Conservation (phyloP, 257 asterid species). For the Pogostemon cablin region DNA sequence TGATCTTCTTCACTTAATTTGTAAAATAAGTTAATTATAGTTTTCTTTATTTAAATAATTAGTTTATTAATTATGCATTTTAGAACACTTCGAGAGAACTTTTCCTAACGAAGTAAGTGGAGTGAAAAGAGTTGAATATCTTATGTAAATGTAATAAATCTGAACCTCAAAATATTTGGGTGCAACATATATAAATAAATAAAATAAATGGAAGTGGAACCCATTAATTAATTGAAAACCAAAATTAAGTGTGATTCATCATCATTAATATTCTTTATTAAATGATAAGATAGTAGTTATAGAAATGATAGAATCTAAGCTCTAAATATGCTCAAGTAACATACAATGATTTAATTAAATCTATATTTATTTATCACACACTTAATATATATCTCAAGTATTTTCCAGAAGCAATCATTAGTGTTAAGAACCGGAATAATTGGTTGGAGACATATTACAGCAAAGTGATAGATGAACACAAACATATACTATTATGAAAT, state of each 20-base stretch:
- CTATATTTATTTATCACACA: no score
- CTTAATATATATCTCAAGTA: not conserved
- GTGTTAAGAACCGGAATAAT: conserved; percentile 40
- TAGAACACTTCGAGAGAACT: conserved; percentile 14
- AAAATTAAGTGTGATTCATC: not conserved
- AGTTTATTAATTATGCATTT: no score
- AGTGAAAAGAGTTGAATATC: not conserved
- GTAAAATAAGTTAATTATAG: no score
- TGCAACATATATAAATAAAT: no score
- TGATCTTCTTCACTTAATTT: not conserved
- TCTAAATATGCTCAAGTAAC: not conserved
- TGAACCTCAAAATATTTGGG: not conserved
- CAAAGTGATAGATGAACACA: conserved; percentile 34
- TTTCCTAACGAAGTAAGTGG: not conserved
- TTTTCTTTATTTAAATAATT: no score
- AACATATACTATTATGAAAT: conserved; percentile 15
- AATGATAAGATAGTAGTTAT: not conserved
- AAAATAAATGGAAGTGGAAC: not conserved
- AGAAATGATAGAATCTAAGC: not conserved
- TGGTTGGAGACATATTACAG: conserved; percentile 44
- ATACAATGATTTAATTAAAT: conserved; percentile 10
- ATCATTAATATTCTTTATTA: conserved; percentile 3
- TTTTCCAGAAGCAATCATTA: conserved; percentile 36
- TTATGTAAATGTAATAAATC: not conserved
- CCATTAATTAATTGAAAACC: not conserved